Percentiles rank a stretch among this genome's conserved stretches.
Evolutionary conservation across 352 stramenopile genomes (phyloP).

Genomic region (Pythium coloratum): DNA sequence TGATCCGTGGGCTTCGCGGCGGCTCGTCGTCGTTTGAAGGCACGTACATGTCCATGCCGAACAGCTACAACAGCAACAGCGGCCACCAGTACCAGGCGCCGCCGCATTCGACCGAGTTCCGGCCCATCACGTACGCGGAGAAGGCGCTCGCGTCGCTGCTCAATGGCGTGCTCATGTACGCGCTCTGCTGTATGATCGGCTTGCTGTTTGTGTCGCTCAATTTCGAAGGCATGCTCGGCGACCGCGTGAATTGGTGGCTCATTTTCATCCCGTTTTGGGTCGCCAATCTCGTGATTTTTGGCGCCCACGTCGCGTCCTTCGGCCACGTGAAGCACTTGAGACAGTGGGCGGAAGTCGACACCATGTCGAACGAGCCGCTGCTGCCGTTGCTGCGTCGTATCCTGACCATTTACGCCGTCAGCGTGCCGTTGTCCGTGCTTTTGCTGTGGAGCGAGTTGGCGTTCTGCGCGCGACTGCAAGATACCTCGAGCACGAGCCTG

Average conservation of each 20-base stretch:
- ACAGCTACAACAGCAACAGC: conserved; percentile 10
- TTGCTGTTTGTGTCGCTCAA: conserved; percentile 77
- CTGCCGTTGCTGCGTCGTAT: conserved; percentile 74
- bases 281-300: conserved; percentile 59
- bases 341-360: conserved; percentile 75
- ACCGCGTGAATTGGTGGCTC: conserved; percentile 76
- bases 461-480: conserved; percentile 72
- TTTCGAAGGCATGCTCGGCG: conserved; percentile 66
- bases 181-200: conserved; percentile 69
- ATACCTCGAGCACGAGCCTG: conserved; percentile 50
- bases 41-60: conserved; percentile 74
- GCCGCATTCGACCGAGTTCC: conserved; percentile 54
- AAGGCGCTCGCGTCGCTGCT: conserved; percentile 72
- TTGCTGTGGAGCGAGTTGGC: conserved; percentile 82
- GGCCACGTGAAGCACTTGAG: conserved; percentile 65
- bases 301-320: conserved; percentile 63
- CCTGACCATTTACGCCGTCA: conserved; percentile 75
- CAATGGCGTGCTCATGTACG: conserved; percentile 77
- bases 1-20: conserved; percentile 57
- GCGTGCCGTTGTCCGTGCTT: conserved; percentile 62
- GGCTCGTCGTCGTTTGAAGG: conserved; percentile 60
- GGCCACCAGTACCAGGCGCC: conserved; percentile 13
- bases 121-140: conserved; percentile 76
- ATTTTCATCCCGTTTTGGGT: conserved; percentile 83
- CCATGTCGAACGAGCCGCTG: conserved; percentile 81